Base-by-base conservation (phyloP, 768 basidiomycete species). In the Suillus bovinus region DNA sequence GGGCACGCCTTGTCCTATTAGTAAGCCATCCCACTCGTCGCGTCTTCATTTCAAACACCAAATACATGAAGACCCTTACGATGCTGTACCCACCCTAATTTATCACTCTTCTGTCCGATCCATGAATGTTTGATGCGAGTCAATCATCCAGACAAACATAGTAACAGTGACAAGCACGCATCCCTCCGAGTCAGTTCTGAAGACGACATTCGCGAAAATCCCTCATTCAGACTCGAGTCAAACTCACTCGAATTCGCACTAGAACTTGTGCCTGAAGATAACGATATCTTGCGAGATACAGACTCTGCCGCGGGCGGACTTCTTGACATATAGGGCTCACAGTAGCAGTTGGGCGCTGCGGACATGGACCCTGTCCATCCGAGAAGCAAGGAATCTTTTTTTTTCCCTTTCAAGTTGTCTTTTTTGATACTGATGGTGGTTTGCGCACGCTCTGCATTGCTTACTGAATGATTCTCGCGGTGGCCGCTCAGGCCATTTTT, bases 361-460 rank as follows among this genome's bases (percentile, higher is more conserved):
- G 84, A 91, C 65, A 91, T 93, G 70, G 92, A 96, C 69, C 78
- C 80, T 3, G 78, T n/a, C 33, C 65, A 44, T 69, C 96, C 66
- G 92, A 93, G 79, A 87, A 86, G 50, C 67, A 84, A 84, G 73
- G 94, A 98, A 91, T 98, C 86, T 50, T 31, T 50, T 27, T 50
- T 17, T 11, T 44, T 44, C 10, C 33, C 10, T 44, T 44, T 34
- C 33, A 34, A 34, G 33, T 34, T 34, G 95, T 97, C 75, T 79
- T 80, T 62, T 97, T 96, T 75, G 96, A 96, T 61, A 99, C n/a
- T n/a, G n/a, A 98, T 66, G 90, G 82, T 54, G 96, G 96, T 13
- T 72, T 99, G 72, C 80, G 96, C 66, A 98, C 96, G 62, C 79
- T 99, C 49, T 96, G 93, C 77, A 86, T 99, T 65, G 90, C 93